These are phyloP conservation scores for Myrica gale DNA, from an alignment of 306 rosid genomes.

Conservation along the genomic window DNA sequence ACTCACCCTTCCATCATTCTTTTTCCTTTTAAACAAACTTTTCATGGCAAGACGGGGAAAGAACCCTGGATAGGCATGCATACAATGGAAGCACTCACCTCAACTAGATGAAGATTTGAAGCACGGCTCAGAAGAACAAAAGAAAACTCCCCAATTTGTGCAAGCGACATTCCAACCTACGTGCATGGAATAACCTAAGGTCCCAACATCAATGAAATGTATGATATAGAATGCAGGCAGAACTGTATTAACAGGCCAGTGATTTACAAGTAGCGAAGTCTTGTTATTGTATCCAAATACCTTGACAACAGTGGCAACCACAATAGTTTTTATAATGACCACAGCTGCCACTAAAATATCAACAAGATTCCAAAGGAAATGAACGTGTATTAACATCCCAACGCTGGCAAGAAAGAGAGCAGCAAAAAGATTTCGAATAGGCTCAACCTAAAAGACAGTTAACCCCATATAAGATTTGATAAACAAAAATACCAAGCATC, in stretches of 20 bases:
- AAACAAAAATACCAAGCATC: slow-evolving; percentile 28
- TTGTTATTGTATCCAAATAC: slow-evolving; percentile 91
- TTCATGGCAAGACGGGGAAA: too few species aligned
- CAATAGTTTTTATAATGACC: slow-evolving; percentile 72
- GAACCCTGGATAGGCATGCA: too few species aligned
- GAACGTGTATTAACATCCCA: slow-evolving; percentile 97
- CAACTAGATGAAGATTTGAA: slow-evolving; percentile 94
- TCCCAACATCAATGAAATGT: slow-evolving; percentile 46
- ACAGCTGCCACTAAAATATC: slow-evolving; percentile 95
- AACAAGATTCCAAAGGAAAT: slow-evolving; percentile 96
- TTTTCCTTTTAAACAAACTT: too few species aligned
- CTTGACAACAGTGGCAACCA: slow-evolving; percentile 75
- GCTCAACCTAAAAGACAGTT: slow-evolving; percentile 71
- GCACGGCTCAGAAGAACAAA: slow-evolving; percentile 99
- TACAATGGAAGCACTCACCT: slow-evolving; percentile 45
- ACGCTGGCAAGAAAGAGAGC: slow-evolving; percentile 97
- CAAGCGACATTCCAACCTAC: slow-evolving; percentile 95
- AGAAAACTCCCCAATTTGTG: slow-evolving; percentile 97
- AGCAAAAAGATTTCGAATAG: slow-evolving; percentile 91
- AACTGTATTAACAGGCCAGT: slow-evolving; percentile 24
- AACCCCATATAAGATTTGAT: slow-evolving; percentile 33
- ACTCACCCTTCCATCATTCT: too few species aligned
- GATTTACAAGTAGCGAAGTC: slow-evolving; percentile 90
- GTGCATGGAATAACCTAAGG: slow-evolving; percentile 50
- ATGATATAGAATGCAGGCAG: slow-evolving; percentile 30